Evolutionary conservation across 352 stramenopile species (phyloP), one percentile per base, ranked within the genome.

Genomic region (Pythium vanterpoolii): DNA sequence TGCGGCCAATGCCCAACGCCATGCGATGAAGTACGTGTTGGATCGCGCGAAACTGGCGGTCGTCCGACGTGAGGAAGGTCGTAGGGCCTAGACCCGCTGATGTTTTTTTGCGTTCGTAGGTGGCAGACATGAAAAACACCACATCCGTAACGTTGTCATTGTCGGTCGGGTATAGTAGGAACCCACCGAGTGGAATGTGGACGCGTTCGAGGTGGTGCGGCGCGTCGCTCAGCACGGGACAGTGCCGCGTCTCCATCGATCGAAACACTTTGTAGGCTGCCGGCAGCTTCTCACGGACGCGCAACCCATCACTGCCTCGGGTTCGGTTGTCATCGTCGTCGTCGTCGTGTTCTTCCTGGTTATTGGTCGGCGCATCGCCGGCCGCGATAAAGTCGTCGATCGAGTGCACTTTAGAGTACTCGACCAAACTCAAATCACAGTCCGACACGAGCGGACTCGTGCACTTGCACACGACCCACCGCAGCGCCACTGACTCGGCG

Each of bases 81-180:
- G 27, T 3, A 39, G 36, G 30, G 52, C 60, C 42, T 3, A 53
- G 50, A 30, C 46, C 10, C 53, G 60, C 7, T 40, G 38, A 40
- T 56, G 40, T 44, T 57, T 58, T 28, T 38, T 52, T 61, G 24
- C 49, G 56, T 1, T 66, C 56, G 30, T 75, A 61, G 2, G 59
- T 58, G 27, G 89, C 59, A 26, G 69, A 87, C 69, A 89, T 78
- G 62, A 79, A 89, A 59, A 90, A 93, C 10, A 93, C 76, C n/a
- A 92, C 81, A 31, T 88, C 76, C 8, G 80, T 92, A 26, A 69
- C 63, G 24, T 91, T 78, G 33, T 64, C 70, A 40, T 69, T 61
- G 52, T 84, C 67, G 10, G 79, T 90, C 6, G 74, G 68, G 50
- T 90, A 93, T 26, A 92, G 63, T 14, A 90, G 63, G 45, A 87